A percentile compares a stretch with the other conserved stretches of the same genome.
Conservation (phyloP, 148 eudicot genomes). For the Silene conica region DNA sequence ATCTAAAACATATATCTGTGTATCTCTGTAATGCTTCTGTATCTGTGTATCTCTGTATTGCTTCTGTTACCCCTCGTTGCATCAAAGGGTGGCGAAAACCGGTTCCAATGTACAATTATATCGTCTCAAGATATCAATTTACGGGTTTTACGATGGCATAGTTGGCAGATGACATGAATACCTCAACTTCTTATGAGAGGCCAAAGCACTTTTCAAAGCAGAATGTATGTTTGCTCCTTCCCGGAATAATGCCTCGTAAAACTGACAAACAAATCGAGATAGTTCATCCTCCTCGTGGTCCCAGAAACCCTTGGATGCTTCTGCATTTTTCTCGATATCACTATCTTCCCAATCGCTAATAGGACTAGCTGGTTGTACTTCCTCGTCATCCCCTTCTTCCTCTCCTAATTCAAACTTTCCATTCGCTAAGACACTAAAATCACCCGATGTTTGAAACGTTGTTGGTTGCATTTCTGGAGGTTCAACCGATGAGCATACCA, state of each 20-base stretch:
- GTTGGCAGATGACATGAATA: conserved; percentile 75
- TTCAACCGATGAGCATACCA: conserved; percentile 75
- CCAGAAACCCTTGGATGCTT: conserved; percentile 46
- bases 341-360: conserved; percentile 96
- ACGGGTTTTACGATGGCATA: conserved; percentile 27
- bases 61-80: neutral
- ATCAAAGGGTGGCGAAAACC: neutral
- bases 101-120: conserved; percentile 4
- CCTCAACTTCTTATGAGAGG: conserved; percentile 65
- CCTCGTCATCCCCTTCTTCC: conserved; percentile 76
- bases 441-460: conserved; percentile 61
- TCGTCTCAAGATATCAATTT: neutral
- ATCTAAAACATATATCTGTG: too few relatives aligned
- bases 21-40: conserved; percentile 10
- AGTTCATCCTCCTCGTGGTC: conserved; percentile 86
- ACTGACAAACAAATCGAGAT: conserved; percentile 61
- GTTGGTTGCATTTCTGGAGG: conserved; percentile 70
- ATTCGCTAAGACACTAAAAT: conserved; percentile 56
- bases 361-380: conserved; percentile 59
- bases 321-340: conserved; percentile 61
- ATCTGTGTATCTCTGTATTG: conserved; percentile 11
- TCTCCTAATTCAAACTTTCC: conserved; percentile 95
- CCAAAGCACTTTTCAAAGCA: conserved; percentile 62
- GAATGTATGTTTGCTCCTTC: conserved; percentile 54
- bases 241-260: conserved; percentile 61